These are phyloP conservation scores for Striga hermonthica DNA, from an alignment of 305 asterid genomes.

Conservation along the genomic window DNA sequence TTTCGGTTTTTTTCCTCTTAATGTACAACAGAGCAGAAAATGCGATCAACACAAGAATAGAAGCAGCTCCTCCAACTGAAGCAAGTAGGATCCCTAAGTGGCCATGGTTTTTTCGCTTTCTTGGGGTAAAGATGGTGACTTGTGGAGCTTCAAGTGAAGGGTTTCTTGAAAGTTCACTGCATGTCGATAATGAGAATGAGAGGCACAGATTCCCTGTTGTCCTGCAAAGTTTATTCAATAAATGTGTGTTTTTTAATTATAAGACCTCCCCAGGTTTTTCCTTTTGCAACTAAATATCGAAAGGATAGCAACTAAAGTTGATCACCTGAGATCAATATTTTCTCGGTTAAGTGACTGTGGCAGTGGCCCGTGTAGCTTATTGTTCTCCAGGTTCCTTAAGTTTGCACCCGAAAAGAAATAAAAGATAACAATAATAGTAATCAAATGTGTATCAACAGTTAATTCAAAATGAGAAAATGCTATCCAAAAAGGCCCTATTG, in stretches of 20 bases:
- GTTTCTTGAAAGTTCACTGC: constrained; percentile 50
- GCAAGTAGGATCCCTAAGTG: constrained; percentile 53
- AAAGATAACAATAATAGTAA: neutral
- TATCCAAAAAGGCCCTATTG: too few species aligned
- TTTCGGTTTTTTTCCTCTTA: constrained; percentile 46
- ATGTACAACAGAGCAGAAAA: constrained; percentile 50
- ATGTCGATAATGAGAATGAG: constrained; percentile 56
- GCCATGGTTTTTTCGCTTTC: constrained; percentile 47
- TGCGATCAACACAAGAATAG: constrained; percentile 43
- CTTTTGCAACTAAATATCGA: neutral
- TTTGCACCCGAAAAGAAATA: constrained; percentile 20
- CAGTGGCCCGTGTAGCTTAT: constrained; percentile 80
- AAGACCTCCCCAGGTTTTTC: neutral
- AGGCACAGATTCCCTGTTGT: constrained; percentile 85
- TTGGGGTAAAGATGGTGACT: constrained; percentile 65
- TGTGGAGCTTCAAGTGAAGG: constrained; percentile 67
- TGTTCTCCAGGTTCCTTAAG: constrained; percentile 75
- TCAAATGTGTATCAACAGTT: too few species aligned
- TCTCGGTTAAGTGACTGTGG: constrained; percentile 72
- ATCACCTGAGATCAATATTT: constrained; percentile 70
- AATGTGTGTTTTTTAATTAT: neutral
- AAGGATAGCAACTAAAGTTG: neutral
- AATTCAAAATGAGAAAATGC: too few species aligned
- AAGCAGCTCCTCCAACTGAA: constrained; percentile 57
- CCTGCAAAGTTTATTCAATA: constrained; percentile 35